Evolutionary conservation across 352 stramenopile species (phyloP), one percentile per base, ranked within the genome.

Genomic region (Phytophthora tentaculata): DNA sequence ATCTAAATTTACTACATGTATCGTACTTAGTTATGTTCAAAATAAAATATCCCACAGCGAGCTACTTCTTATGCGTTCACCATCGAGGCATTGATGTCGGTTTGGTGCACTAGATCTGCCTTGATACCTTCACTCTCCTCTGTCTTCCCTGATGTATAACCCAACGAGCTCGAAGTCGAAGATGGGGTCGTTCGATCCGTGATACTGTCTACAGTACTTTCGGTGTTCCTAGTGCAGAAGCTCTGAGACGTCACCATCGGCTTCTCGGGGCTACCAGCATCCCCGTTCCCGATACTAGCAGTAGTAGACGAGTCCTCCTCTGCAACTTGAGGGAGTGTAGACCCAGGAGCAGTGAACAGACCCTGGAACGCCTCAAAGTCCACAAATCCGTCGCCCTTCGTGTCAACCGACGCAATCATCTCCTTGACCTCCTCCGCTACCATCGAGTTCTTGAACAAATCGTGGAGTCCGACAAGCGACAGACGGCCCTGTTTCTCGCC

Each of bases 331-430:
- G 69, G 60, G 2, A 86, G 59, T 8, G 77, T 64, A 17, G 74
- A 65, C 16, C 50, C 71, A 20, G 79, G 65, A 23, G 70, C 71
- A 54, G 71, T 49, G 49, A 94, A 92, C 12, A 95, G 71, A 7
- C 81, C 77, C 49, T 97, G 70, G 68, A 98, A 98, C 51, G 97
- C 90, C 41, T 97, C 85, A 71, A 93, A 98, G 48, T 90, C 86
- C 35, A 98, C 95, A 43, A 73, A 88, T 2, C 81, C 84, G 35
- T 94, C 86, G 35, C 86, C 79, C n/a, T 90, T 89, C 19, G 69
- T 84, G 61, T 97, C 91, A 16, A 86, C 89, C n/a, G 90, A 94
- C 20, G 77, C 79, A 64, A 97, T 95, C 80, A 97, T 96, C 59
- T 96, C 84, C 56, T 97, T 84, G 41, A 97, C 88, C 61, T 95